These are phyloP conservation scores for Mentha longifolia DNA, from an alignment of 257 asterid genomes.

Conservation along the genomic window DNA sequence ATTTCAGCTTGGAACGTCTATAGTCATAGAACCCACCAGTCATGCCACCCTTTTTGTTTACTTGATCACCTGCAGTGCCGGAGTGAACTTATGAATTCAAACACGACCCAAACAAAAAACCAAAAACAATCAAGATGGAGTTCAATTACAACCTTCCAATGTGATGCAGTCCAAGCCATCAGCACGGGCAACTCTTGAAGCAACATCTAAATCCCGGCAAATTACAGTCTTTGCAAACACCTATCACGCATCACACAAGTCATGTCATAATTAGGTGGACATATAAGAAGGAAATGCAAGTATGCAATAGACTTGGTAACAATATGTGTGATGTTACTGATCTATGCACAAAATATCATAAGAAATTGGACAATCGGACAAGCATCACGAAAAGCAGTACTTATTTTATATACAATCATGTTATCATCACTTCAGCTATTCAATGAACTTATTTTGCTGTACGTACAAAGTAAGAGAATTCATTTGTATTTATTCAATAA, in stretches of 20 bases:
- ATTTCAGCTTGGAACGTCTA: conserved; percentile 86
- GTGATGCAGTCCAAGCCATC: conserved; percentile 97
- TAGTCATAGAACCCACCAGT: conserved; percentile 96
- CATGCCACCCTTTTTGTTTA: conserved; percentile 99
- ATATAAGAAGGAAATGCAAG: conserved; percentile 23
- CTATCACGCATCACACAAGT: conserved; percentile 41
- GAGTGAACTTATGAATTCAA: conserved; percentile 27
- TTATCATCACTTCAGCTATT: neutral
- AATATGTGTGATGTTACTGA: neutral
- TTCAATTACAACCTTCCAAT: conserved; percentile 69
- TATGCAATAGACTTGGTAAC: conserved; percentile 13
- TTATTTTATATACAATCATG: neutral
- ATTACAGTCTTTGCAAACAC: conserved; percentile 92
- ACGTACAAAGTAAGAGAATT: neutral
- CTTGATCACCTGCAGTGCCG: conserved; percentile 85
- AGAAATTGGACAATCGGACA: neutral
- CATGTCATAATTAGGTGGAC: conserved; percentile 20
- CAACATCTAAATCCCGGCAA: conserved; percentile 96
- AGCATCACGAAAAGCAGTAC: conserved; percentile 10
- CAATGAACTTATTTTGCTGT: conserved; percentile 16
- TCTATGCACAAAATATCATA: neutral
- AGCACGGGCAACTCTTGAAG: conserved; percentile 85
- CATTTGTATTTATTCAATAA: conserved; percentile 13
- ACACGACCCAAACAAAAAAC: conserved; percentile 25
- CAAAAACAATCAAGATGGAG: conserved; percentile 33